Evolutionary conservation across 345 rosid species (phyloP).

Genomic region (Syzygium aqueum): DNA sequence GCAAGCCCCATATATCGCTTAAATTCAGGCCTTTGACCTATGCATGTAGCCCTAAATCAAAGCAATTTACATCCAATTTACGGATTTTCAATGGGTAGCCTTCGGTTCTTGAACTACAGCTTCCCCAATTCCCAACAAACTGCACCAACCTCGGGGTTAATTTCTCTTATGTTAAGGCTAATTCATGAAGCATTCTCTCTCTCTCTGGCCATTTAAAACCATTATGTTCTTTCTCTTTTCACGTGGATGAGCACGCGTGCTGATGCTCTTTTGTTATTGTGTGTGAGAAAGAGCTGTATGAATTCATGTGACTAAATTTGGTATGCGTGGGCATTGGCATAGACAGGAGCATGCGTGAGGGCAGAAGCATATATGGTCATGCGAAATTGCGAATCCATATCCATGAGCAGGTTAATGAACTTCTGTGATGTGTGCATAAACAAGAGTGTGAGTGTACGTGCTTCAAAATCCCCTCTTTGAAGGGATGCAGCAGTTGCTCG

Average conservation of each 20-base stretch:
- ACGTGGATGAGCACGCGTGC: accelerated
- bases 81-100: too few species aligned
- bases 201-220: too few species aligned
- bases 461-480: background rate
- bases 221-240: too few species aligned
- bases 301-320: background rate
- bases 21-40: too few species aligned
- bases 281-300: background rate
- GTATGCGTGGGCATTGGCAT: background rate
- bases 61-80: too few species aligned
- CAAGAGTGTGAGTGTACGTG: background rate
- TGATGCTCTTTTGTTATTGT: background rate
- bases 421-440: background rate
- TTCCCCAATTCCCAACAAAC: too few species aligned
- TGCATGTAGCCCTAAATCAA: too few species aligned
- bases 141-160: too few species aligned
- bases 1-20: too few species aligned
- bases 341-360: background rate
- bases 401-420: background rate
- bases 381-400: background rate
- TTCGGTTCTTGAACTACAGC: too few species aligned
- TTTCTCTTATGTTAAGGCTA: too few species aligned
- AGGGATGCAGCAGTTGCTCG: background rate
- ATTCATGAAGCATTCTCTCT: too few species aligned
- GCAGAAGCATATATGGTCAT: background rate